These are phyloP conservation scores for Xylariaceae sp. DNA, from an alignment of 2,329 filamentous ascomycete genomes.

Conservation along the genomic window DNA sequence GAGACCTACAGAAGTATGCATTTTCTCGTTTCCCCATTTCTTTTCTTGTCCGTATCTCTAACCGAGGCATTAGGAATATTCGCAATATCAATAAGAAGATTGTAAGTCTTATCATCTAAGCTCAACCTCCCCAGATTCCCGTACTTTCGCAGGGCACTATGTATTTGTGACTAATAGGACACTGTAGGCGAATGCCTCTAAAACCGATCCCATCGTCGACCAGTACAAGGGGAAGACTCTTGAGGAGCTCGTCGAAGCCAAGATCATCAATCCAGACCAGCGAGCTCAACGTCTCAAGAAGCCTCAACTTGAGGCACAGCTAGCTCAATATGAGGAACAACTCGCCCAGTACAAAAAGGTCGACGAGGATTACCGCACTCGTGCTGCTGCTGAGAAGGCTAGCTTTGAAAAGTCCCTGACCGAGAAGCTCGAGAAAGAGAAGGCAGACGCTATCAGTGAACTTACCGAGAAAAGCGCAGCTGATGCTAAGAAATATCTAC, in stretches of 20 bases:
- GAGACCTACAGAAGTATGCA: conserved; percentile 88
- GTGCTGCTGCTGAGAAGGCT: conserved; percentile 63
- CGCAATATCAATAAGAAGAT: conserved; percentile 95
- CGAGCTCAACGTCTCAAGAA: conserved; percentile 80
- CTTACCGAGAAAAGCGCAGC: conserved; percentile 60
- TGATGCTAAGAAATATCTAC: conserved; percentile 61
- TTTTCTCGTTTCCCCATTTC: conserved; percentile 2
- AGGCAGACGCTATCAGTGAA: conserved; percentile 59
- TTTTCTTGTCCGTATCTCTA: conserved; percentile 20
- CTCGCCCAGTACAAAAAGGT: conserved; percentile 76
- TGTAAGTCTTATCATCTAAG: conserved; percentile 58
- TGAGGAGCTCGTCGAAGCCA: conserved; percentile 72
- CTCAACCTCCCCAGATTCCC: not conserved
- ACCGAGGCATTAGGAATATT: conserved; percentile 68
- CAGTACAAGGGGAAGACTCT: conserved; percentile 74
- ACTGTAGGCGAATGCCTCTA: conserved; percentile 69
- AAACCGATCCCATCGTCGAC: conserved; percentile 71
- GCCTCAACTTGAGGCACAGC: conserved; percentile 70
- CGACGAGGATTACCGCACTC: conserved; percentile 72
- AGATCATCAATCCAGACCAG: conserved; percentile 82
- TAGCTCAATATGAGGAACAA: conserved; percentile 75
- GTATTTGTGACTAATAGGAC: conserved; percentile 23
- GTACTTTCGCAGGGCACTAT: not conserved
- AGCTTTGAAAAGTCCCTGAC: conserved; percentile 63
- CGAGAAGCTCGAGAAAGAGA: conserved; percentile 59